Conservation (phyloP, 2,329 filamentous ascomycete genomes). For the Neurospora sp. region DNA sequence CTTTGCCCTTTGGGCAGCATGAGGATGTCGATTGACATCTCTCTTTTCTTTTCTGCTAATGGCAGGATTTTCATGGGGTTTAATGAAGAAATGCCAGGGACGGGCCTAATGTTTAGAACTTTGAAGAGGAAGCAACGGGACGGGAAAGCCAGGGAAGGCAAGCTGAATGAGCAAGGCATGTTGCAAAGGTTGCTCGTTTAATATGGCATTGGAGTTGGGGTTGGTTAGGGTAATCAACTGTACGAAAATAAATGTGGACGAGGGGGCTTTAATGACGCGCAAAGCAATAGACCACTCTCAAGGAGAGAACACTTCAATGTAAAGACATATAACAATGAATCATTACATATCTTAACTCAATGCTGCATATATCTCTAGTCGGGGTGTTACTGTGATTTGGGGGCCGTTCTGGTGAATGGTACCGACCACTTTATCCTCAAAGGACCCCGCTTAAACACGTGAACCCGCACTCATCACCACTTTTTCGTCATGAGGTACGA, state of each 20-base stretch:
- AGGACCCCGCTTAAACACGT: neutral
- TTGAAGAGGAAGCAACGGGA: neutral
- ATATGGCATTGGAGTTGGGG: neutral
- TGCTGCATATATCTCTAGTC: neutral
- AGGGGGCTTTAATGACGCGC: neutral
- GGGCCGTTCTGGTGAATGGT: neutral
- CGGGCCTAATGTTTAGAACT: neutral
- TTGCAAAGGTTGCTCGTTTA: neutral
- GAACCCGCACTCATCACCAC: neutral
- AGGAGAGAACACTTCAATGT: neutral
- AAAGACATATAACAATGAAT: neutral
- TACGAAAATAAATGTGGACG: neutral
- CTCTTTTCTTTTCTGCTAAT: neutral
- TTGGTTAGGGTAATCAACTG: neutral
- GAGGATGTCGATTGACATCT: neutral
- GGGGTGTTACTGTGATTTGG: neutral
- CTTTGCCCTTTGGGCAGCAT: neutral
- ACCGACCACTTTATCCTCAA: neutral
- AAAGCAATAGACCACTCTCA: neutral
- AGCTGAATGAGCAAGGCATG: neutral
- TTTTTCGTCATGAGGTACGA: neutral
- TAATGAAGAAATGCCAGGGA: neutral
- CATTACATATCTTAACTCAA: neutral
- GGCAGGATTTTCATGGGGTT: slow-evolving; percentile 1
- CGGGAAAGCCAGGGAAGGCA: neutral